Conservation (phyloP, 2,329 filamentous ascomycete species). For the Apiospora phragmitis region DNA sequence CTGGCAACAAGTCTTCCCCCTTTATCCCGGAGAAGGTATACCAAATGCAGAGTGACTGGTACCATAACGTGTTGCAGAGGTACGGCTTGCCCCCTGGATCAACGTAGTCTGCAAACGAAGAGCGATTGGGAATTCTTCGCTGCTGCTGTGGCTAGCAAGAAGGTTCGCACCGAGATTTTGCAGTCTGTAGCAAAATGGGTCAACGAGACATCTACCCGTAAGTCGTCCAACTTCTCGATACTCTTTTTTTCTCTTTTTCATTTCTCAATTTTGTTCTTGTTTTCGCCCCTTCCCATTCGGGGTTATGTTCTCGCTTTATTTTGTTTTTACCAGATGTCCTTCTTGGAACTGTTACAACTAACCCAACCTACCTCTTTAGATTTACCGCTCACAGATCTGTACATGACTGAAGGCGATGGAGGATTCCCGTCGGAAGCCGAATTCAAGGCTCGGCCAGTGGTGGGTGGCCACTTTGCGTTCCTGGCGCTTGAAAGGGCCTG, state of each 20-base stretch:
- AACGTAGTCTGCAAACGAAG: slow-evolving; percentile 81
- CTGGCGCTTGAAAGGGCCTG: slow-evolving; percentile 80
- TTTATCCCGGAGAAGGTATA: slow-evolving; percentile 80
- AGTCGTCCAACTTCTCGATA: slow-evolving; percentile 26
- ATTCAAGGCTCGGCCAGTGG: slow-evolving; percentile 81
- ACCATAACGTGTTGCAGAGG: slow-evolving; percentile 73
- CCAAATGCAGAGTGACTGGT: slow-evolving; percentile 78
- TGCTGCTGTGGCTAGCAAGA: slow-evolving; percentile 71
- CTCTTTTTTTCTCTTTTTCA: too few relatives aligned
- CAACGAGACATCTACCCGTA: slow-evolving; percentile 74
- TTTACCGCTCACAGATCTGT: slow-evolving; percentile 77
- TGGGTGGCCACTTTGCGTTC: slow-evolving; percentile 84
- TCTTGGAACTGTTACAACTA: neutral
- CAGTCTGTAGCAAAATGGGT: slow-evolving; percentile 77
- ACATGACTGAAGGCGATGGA: slow-evolving; percentile 76
- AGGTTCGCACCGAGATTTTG: slow-evolving; percentile 70
- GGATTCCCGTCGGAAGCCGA: slow-evolving; percentile 72
- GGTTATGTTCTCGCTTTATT: too few relatives aligned
- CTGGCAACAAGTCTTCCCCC: slow-evolving; percentile 22
- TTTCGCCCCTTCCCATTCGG: too few relatives aligned
- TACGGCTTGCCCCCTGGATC: slow-evolving; percentile 85
- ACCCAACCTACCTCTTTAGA: slow-evolving; percentile 40
- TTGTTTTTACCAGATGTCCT: too few relatives aligned
- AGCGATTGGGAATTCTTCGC: slow-evolving; percentile 92
- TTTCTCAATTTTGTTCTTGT: too few relatives aligned